A percentile compares a stretch with the other conserved stretches of the same genome.
These are phyloP conservation scores for Beauveria brongniartii DNA, from an alignment of 2,329 filamentous ascomycete genomes.

Conservation along the genomic window DNA sequence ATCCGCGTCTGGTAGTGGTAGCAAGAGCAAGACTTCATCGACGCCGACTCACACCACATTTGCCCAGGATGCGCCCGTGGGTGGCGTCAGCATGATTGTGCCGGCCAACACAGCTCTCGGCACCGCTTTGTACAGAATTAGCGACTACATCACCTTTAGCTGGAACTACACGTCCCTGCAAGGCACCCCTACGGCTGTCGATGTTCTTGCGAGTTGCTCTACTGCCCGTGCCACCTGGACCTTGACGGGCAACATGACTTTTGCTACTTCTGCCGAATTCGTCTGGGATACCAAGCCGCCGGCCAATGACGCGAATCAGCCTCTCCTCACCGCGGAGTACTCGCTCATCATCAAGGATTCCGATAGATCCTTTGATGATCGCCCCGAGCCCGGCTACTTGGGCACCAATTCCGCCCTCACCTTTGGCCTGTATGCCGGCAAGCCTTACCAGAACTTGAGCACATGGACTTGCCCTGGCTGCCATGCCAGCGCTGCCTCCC, in stretches of 20 bases:
- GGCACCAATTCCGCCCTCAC: conserved; percentile 38
- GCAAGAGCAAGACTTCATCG: conserved; percentile 12
- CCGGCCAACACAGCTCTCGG: conserved; percentile 37
- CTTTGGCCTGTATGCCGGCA: conserved; percentile 50
- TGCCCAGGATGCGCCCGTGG: conserved; percentile 38
- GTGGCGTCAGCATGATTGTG: conserved; percentile 44
- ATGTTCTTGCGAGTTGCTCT: conserved; percentile 51
- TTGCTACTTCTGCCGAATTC: conserved; percentile 39
- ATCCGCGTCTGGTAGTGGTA: conserved; percentile 21
- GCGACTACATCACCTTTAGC: conserved; percentile 49
- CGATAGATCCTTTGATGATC: conserved; percentile 40
- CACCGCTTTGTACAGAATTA: conserved; percentile 50
- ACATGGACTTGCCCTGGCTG: conserved; percentile 52
- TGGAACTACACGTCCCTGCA: conserved; percentile 60
- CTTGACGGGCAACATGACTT: conserved; percentile 56
- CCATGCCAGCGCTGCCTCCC: conserved; percentile 36
- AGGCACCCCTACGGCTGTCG: conserved; percentile 50
- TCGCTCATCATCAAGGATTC: conserved; percentile 56
- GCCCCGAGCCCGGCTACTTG: conserved; percentile 48
- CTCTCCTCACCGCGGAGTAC: conserved; percentile 47
- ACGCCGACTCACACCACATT: conserved; percentile 32
- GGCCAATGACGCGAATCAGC: conserved; percentile 34
- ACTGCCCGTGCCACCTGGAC: conserved; percentile 47
- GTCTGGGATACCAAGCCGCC: conserved; percentile 52
- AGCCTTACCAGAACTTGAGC: conserved; percentile 41